Evolutionary conservation across 2,329 filamentous ascomycete species (phyloP).

Genomic region (Microcera coccophila): DNA sequence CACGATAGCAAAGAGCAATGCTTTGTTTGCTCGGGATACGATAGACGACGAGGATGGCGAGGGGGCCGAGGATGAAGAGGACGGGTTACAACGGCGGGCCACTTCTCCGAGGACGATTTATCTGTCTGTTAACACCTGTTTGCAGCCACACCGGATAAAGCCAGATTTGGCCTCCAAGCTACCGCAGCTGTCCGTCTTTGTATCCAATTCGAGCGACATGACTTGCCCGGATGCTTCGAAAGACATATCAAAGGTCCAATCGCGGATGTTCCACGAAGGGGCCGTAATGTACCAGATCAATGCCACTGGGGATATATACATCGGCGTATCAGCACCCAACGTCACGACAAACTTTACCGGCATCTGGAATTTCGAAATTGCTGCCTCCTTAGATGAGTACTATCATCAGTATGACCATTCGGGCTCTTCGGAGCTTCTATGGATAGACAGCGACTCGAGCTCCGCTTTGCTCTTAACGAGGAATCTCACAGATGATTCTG

Average conservation of each 20-base stretch:
- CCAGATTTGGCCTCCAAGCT: slow-evolving; percentile 33
- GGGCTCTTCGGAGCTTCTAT: slow-evolving; percentile 55
- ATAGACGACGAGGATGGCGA: slow-evolving; percentile 12
- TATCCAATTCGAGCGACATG: slow-evolving; percentile 53
- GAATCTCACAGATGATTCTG: slow-evolving; percentile 60
- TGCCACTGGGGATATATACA: slow-evolving; percentile 64
- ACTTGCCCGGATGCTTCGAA: slow-evolving; percentile 27
- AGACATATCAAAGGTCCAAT: slow-evolving; percentile 22
- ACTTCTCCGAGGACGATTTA: slow-evolving; percentile 53
- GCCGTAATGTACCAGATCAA: slow-evolving; percentile 63
- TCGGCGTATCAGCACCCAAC: slow-evolving; percentile 70
- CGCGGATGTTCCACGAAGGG: slow-evolving; percentile 58
- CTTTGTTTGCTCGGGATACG: slow-evolving; percentile 23
- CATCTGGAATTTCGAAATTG: slow-evolving; percentile 75
- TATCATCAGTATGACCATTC: slow-evolving; percentile 62
- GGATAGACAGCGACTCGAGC: slow-evolving; percentile 79
- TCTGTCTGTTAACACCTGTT: slow-evolving; percentile 81
- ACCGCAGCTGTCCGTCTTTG: slow-evolving; percentile 73
- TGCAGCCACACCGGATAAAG: slow-evolving; percentile 57
- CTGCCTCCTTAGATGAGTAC: slow-evolving; percentile 72
- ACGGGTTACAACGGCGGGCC: slow-evolving; percentile 8
- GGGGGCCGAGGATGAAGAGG: slow-evolving; percentile 9
- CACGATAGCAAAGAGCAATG: slow-evolving; percentile 29
- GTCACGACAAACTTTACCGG: slow-evolving; percentile 57
- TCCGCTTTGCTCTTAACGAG: slow-evolving; percentile 76